Evolutionary conservation across 768 basidiomycete genomes (phyloP), one percentile per base, ranked within the genome.

Genomic region (Termitomyces sp.): DNA sequence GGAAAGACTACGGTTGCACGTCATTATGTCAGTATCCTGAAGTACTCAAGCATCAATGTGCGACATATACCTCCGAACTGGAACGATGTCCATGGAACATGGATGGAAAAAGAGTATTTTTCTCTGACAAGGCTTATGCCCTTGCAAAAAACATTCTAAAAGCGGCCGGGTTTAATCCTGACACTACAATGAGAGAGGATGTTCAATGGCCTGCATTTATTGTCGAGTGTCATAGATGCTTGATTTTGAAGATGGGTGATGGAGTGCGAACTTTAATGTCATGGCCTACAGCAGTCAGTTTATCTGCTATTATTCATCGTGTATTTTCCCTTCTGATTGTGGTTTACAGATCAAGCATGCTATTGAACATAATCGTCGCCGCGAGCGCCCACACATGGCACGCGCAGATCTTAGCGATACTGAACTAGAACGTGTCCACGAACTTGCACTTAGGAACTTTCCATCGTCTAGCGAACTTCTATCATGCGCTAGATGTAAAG

Each of bases 281-380:
- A 35, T 62, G 62, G 62, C 20, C 22, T 6, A 3, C 16, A 8
- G 38, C 57, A 9, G 59, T 60, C 53, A 16, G 55, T 11, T 20
- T 28, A 14, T 38, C n/a, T 41, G 28, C n/a, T 5, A 24, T 51
- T 16, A 18, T 28, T 6, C 8, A 2, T 13, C 16, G 6, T 30
- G 4, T 30, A 30, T 13, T 38, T 18, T 43, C 9, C 14, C 36
- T n/a, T n/a, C 20, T 52, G 26, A 38, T 40, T 52, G 18, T 5
- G n/a, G 5, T 24, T 7, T n/a, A 24, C 16, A 59, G 58, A 28
- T 59, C 10, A 0, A 5, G 3, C 53, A 55, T 22, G 18, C 32
- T 44, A 2, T 28, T 24, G 0, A 0, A 2, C 47, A 59, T 24
- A 22, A 50, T 8, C 7, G 1, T 13, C 18, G 28, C 3, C 35